These are phyloP conservation scores for Raphidocelis subcapitata DNA, from an alignment of 139 green algal species.

Conservation along the genomic window DNA sequence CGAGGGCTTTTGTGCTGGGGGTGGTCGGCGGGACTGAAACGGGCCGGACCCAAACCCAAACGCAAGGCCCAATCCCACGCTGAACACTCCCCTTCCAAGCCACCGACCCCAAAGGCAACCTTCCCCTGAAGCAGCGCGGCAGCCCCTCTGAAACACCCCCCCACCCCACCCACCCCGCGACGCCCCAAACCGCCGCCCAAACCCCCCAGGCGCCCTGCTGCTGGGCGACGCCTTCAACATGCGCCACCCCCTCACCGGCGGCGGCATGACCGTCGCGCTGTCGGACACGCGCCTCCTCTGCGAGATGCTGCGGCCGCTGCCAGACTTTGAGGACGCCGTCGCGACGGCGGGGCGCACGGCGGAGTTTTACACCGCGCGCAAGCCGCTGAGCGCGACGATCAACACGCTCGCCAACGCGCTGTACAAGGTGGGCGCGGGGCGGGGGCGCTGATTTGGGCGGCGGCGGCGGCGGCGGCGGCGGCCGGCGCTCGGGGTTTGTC, in stretches of 20 bases:
- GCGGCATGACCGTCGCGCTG: slow-evolving; percentile 89
- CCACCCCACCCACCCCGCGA: neutral
- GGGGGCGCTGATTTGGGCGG: no score
- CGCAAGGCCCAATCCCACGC: no score
- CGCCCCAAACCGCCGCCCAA: slow-evolving; percentile 22
- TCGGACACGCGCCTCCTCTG: slow-evolving; percentile 83
- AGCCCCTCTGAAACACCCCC: neutral
- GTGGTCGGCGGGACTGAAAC: no score
- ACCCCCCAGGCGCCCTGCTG: slow-evolving; percentile 80
- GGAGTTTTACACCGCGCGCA: slow-evolving; percentile 85
- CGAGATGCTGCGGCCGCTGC: slow-evolving; percentile 78
- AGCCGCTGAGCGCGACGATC: slow-evolving; percentile 94
- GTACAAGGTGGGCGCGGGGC: slow-evolving; percentile 93
- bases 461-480: no score
- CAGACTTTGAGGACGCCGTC: slow-evolving; percentile 69
- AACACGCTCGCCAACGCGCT: slow-evolving; percentile 98
- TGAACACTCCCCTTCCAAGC: no score
- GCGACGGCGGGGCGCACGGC: slow-evolving; percentile 65
- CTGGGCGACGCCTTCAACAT: slow-evolving; percentile 99
- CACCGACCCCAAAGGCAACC: no score
- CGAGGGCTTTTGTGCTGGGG: no score
- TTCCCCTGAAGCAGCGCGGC: no score
- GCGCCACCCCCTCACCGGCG: slow-evolving; percentile 92
- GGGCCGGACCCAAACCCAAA: no score
- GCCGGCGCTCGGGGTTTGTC: no score